Evolutionary conservation across 208 protist genomes (phyloP), one percentile per base, ranked within the genome.

Genomic region (Leishmania amazonensis): DNA sequence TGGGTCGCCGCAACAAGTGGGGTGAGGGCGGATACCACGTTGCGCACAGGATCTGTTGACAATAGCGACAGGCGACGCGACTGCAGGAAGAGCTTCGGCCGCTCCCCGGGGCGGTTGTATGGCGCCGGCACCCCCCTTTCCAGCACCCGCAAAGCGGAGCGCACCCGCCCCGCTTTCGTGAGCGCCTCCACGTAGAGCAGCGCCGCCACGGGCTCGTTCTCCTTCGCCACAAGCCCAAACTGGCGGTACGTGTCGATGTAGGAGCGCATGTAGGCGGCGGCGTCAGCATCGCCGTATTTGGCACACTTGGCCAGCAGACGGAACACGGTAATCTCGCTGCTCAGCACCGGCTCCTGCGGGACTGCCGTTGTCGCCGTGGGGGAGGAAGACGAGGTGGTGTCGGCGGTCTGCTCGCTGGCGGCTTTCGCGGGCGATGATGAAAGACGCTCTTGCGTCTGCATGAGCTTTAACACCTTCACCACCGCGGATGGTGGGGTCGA

Each of bases 241-340:
- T 71, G 53, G 19, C 67, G 62, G 62, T 86, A 58, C 49, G 79
- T 47, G 38, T 57, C 38, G 19, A 96, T 60, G 77, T 94, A 96
- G 31, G 67, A 54, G 35, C 84, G 76, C 64, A 96, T 53, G 74
- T 89, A 89, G 11, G 65, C 70, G 21, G 91, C 90, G 2, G 91
- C 80, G 13, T 47, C 84, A 31, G 85, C 86, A 71, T 96, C 93
- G 19, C 83, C 85, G 83, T 88, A 90, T 53, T 87, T 84, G 35
- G 91, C 87, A 80, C 94, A 97, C 87, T 97, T 96, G 13, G 90
- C 87, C 47, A 96, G 80, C n/a, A 97, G 87, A 38, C 90, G 90
- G 70, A 97, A 87, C 51, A 89, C 78, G 1, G 94, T 97, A 1
- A 87, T 75, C 75, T 96, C 94, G 81, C 88, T 94, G 85, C 85